Conservation (phyloP, 768 basidiomycete species). For the Leccinum disarticulatum region DNA sequence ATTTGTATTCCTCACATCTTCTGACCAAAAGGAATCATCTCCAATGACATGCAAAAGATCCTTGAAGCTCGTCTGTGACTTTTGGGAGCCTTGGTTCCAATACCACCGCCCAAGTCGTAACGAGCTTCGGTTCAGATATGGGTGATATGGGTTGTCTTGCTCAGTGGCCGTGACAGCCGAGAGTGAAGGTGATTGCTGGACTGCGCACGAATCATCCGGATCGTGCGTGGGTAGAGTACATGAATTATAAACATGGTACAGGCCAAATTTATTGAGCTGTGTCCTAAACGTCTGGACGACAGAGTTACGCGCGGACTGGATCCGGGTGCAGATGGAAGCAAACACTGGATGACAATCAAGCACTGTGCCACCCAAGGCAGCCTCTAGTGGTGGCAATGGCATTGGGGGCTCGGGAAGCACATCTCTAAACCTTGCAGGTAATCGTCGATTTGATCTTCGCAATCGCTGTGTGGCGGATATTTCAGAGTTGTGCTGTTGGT, state of each 20-base stretch:
- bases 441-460: too few relatives aligned
- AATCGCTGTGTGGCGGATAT: too few relatives aligned
- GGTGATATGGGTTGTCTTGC: not conserved
- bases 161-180: not conserved
- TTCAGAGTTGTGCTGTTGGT: too few relatives aligned
- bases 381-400: too few relatives aligned
- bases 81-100: not conserved
- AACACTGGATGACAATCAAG: too few relatives aligned
- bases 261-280: not conserved
- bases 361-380: too few relatives aligned
- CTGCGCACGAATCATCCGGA: not conserved
- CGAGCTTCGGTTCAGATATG: not conserved
- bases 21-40: not conserved
- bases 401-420: too few relatives aligned
- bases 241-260: not conserved
- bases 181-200: not conserved
- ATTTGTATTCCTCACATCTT: not conserved
- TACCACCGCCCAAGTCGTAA: not conserved
- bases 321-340: not conserved
- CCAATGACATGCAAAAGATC: not conserved
- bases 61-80: not conserved
- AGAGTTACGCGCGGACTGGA: not conserved
- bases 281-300: not conserved
- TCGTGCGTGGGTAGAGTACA: not conserved
- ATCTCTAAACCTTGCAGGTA: too few relatives aligned